Evolutionary conservation across 2,329 filamentous ascomycete genomes (phyloP), one percentile per base, ranked within the genome.

Genomic region (Lasiodiplodia sp.): DNA sequence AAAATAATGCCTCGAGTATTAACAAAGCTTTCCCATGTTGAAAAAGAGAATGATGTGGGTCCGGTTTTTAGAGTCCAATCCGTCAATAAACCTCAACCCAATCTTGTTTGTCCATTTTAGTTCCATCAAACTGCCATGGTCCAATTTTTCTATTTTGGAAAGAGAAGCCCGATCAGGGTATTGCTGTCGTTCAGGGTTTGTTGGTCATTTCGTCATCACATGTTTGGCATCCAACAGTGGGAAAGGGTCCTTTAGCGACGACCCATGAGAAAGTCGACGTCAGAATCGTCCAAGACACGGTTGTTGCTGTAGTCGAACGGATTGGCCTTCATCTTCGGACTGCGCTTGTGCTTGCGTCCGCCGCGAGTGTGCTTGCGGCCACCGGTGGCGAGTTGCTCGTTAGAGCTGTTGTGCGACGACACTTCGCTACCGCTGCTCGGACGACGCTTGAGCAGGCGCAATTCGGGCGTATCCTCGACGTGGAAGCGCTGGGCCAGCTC

Each of bases 261-360:
- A n/a, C 60, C 60, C 60, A 64, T 64, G 60, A 64, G 44, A 28
- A 37, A 25, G 49, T 64, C 60, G 44, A 64, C 60, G 25, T 64
- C 60, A 6, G 60, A 44, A 34, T 64, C 60, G 18, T 47, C 25
- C 60, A 64, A 7, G 47, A 64, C 28, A 8, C 49, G 60, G 16
- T 14, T 28, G 25, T 52, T 52, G 44, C n/a, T 28, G 16, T 52
- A 51, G 60, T 51, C 44, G n/a, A 38, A 34, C 14, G 57, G 10
- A 5, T 11, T 18, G 3, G 21, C 6, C 38, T 60, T 60, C n/a
- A 6, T 11, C 12, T 47, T 16, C 37, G n/a, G 7, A 12, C 37
- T 31, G 25, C 57, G 23, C 57, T 38, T 60, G 57, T 44, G n/a
- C 14, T 31, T 60, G 38, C 57, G 38, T 16, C 57, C 57, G 18